These are phyloP conservation scores for Skeletonema tropicum DNA, from an alignment of 108 stramenopile species.

Conservation along the genomic window DNA sequence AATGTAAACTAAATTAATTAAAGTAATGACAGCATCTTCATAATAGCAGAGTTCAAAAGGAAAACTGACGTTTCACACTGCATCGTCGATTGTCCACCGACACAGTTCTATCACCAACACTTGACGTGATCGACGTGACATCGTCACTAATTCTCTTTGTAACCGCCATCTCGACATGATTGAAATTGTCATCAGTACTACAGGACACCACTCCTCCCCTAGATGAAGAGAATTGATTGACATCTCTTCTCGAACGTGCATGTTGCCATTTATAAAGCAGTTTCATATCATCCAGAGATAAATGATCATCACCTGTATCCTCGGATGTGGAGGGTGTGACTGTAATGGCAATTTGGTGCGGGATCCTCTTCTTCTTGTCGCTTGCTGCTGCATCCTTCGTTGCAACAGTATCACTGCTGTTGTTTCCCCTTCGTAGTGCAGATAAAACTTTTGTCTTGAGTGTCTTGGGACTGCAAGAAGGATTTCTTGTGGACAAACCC, in stretches of 20 bases:
- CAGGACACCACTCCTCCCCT: not conserved
- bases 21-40: not conserved
- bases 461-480: not conserved
- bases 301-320: not conserved
- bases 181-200: not conserved
- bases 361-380: not conserved
- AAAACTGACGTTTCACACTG: not conserved
- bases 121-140: not conserved
- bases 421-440: not conserved
- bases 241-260: not conserved
- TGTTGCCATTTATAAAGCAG: constrained; percentile 6
- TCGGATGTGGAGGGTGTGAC: constrained; percentile 7
- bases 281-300: not conserved
- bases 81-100: constrained; percentile 2
- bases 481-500: not conserved
- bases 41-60: not conserved
- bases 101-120: constrained; percentile 4
- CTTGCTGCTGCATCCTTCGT: not conserved
- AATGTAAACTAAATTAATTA: not conserved
- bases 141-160: not conserved
- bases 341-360: not conserved
- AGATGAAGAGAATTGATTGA: not conserved
- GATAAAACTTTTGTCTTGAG: constrained; percentile 5
- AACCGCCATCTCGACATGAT: not conserved
- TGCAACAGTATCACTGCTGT: not conserved